Conservation (phyloP, 2,329 filamentous ascomycete species). For the Phyllachora maydis region DNA sequence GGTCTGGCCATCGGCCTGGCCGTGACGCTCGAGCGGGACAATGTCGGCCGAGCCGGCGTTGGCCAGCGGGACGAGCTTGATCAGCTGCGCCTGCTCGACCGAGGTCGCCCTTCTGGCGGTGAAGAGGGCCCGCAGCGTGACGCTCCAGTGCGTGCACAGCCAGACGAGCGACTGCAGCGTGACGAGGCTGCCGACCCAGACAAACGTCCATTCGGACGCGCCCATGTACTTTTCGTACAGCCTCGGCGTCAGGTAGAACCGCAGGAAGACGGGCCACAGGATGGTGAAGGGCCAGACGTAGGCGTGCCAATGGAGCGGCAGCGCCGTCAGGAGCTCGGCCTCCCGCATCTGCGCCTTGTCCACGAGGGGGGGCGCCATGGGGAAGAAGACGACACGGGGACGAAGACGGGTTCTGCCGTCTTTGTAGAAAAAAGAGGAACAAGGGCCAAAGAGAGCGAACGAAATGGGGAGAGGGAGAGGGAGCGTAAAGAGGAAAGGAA, state of each 20-base stretch:
- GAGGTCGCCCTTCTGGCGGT: constrained; percentile 52
- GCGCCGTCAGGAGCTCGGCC: constrained; percentile 72
- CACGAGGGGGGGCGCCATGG: constrained; percentile 58
- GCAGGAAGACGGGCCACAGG: constrained; percentile 79
- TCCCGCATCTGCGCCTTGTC: constrained; percentile 78
- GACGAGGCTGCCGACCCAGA: constrained; percentile 76
- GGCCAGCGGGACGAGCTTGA: constrained; percentile 78
- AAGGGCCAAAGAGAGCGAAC: not conserved
- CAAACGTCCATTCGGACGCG: constrained; percentile 94
- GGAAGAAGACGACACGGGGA: too few species aligned
- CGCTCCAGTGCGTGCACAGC: constrained; percentile 96
- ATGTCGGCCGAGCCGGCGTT: constrained; percentile 86
- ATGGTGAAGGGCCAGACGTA: constrained; percentile 90
- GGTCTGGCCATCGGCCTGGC: constrained; percentile 49
- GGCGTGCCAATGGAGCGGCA: constrained; percentile 60
- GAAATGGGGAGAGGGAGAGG: too few species aligned
- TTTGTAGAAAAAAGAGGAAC: constrained; percentile 1
- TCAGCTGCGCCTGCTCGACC: constrained; percentile 57
- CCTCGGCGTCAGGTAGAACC: constrained; percentile 64
- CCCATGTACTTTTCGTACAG: constrained; percentile 83
- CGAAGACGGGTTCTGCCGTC: too few species aligned
- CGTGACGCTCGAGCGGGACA: constrained; percentile 60
- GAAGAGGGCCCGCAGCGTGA: constrained; percentile 65
- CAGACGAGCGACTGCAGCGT: constrained; percentile 76
- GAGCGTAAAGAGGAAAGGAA: too few species aligned